Evolutionary conservation across 2,329 filamentous ascomycete species (phyloP), one percentile per base, ranked within the genome.

Genomic region (Amylocarpus encephaloides): DNA sequence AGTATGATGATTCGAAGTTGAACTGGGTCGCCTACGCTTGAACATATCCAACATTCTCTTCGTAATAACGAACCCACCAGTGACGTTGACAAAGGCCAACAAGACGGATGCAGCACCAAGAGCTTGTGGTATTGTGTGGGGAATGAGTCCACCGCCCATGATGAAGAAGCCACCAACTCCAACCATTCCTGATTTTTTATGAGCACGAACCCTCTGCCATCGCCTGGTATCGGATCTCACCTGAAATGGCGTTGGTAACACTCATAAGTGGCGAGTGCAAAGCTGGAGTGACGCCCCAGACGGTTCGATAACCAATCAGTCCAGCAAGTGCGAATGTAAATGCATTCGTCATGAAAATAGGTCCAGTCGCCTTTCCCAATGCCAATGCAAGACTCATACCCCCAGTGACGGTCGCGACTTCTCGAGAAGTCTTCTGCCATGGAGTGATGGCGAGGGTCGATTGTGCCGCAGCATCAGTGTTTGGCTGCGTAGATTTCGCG

Each of bases 21-120:
- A 6, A 35, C 7, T 12, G 2, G 13, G 19, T 11, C 5, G 66
- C 77, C 61, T 63, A 74, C 86, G 79, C 64, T 86, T 86, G 66
- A 92, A 92, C 87, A 92, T 92, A 66, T 95, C 89, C 39, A 95
- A 74, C 90, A 95, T 95, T 55, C 90, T 79, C 70, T 94, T 94
- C 2, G 89, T 94, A 52, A 95, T 88, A 39, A 94, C 86, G 54
- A 95, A 95, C 0, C 90, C 90, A 51, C 90, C 90, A 0, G 86
- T 85, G 2, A 95, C 83, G 58, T 95, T 95, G 55, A 94, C 86
- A 64, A 93, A 95, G 0, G 89, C 89, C 16, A 95, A 71, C 5
- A 93, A 72, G 1, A 95, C 90, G 1, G 88, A 94, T 1, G 82
- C 69, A 1, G 89, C 86, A 48, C 89, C 90, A 33, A 95, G 80